phyloP scores from a whole-genome alignment of 768 basidiomycete genomes.

The Amanita muscaria region DNA sequence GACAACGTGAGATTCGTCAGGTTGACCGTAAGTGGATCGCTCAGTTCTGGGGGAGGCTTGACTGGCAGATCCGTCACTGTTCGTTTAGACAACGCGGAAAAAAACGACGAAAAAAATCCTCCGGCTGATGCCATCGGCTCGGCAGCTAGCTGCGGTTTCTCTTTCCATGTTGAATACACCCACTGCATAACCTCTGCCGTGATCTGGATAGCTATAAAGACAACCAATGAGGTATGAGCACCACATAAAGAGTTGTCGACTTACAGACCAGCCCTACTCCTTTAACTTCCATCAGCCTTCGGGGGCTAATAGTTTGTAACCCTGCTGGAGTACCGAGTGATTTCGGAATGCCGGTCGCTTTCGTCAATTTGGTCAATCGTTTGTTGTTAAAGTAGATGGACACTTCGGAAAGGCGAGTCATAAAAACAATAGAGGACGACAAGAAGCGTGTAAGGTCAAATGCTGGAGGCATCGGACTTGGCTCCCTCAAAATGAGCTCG shows the following conservation, averaged over 20 bases:
- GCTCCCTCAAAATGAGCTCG: constrained; percentile 80
- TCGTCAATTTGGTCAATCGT: constrained; percentile 57
- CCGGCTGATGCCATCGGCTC: constrained; percentile 17
- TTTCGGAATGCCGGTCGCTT: constrained; percentile 46
- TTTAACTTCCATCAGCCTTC: constrained; percentile 59
- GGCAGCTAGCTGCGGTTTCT: constrained; percentile 37
- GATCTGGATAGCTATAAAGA: constrained; percentile 77
- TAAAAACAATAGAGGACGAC: constrained; percentile 88
- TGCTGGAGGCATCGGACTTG: constrained; percentile 65
- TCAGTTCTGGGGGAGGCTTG: constrained; percentile 5
- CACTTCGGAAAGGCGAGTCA: constrained; percentile 67
- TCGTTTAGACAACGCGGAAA: constrained; percentile 32
- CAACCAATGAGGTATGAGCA: too few relatives aligned
- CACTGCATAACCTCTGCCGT: constrained; percentile 74
- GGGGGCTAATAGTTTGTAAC: constrained; percentile 46
- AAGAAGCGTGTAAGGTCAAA: constrained; percentile 90
- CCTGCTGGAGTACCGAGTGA: constrained; percentile 44
- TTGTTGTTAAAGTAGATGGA: constrained; percentile 78
- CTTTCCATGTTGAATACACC: constrained; percentile 60
- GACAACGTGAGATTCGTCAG: constrained; percentile 52
- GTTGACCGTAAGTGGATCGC: constrained; percentile 31
- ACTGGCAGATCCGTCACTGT: constrained; percentile 15
- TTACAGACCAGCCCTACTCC: constrained; percentile 56
- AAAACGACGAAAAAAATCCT: constrained; percentile 44
- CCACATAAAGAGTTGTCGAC: too few relatives aligned